Conservation (phyloP, 306 rosid genomes). For the Pachyrhizus erosus region DNA sequence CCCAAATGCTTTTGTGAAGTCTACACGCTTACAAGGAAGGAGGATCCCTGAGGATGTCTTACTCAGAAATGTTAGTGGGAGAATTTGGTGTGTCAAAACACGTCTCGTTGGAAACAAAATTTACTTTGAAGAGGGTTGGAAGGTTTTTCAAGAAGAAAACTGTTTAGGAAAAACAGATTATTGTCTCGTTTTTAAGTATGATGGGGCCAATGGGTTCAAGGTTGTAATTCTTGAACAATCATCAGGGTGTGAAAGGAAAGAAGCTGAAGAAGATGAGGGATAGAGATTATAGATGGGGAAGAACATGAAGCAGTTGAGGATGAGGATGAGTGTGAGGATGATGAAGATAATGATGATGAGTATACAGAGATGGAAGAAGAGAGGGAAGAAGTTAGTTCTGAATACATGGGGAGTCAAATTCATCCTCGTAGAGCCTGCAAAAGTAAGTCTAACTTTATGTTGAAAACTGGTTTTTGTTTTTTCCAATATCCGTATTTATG, state of each 20-base stretch:
- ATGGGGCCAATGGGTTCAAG: constrained; percentile 9
- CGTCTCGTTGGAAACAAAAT: neutral
- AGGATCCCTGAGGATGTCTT: neutral
- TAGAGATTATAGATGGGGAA: neutral
- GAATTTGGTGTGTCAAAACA: constrained; percentile 30
- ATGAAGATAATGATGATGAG: neutral
- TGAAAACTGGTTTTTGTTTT: neutral
- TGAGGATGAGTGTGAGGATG: neutral
- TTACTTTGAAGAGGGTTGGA: constrained; percentile 44
- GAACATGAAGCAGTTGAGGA: neutral
- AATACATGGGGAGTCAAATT: neutral
- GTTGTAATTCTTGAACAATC: constrained; percentile 26
- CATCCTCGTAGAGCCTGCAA: neutral
- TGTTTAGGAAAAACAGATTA: neutral
- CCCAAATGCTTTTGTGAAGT: constrained; percentile 29
- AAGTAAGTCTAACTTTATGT: constrained; percentile 27
- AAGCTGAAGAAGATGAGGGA: neutral
- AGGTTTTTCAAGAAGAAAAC: constrained; percentile 19
- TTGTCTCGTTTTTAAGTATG: constrained; percentile 29
- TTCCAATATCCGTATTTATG: neutral
- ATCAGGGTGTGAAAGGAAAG: constrained; percentile 27
- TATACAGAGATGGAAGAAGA: neutral
- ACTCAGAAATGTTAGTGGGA: constrained; percentile 29
- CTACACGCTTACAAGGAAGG: neutral
- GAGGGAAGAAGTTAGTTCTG: neutral